These are phyloP conservation scores for Xylaria telfairii DNA, from an alignment of 495 filamentous ascomycete genomes.

Conservation along the genomic window DNA sequence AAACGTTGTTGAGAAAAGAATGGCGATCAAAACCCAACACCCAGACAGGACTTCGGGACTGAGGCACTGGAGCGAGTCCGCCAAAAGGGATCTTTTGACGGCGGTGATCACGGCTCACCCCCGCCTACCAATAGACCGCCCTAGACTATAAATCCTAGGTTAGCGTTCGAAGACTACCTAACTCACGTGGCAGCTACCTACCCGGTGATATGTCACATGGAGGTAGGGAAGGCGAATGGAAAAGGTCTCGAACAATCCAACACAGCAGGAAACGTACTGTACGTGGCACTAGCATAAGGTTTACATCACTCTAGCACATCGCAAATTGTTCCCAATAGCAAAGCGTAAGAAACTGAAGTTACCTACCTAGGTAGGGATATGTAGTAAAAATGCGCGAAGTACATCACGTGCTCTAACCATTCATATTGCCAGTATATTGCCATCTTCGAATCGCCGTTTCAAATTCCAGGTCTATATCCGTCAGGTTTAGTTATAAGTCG, in stretches of 20 bases:
- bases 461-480: not conserved
- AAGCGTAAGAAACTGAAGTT: too few relatives aligned
- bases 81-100: not conserved
- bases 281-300: too few relatives aligned
- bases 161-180: not conserved
- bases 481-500: not conserved
- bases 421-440: not conserved
- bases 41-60: too few relatives aligned
- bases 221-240: not conserved
- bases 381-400: not conserved
- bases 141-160: too few relatives aligned
- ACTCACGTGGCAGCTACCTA: not conserved
- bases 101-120: not conserved
- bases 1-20: not conserved
- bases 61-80: not conserved
- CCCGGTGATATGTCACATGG: not conserved
- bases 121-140: not conserved
- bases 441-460: not conserved
- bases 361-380: too few relatives aligned
- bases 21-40: not conserved
- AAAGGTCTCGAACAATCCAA: constrained; percentile 1
- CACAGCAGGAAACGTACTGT: not conserved
- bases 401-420: not conserved
- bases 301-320: not conserved
- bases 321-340: too few relatives aligned